A percentile compares a stretch with the other conserved stretches of the same genome.
phyloP scores from a whole-genome alignment of 1,284 basidiomycete species.

The Rhodotorula sp. region DNA sequence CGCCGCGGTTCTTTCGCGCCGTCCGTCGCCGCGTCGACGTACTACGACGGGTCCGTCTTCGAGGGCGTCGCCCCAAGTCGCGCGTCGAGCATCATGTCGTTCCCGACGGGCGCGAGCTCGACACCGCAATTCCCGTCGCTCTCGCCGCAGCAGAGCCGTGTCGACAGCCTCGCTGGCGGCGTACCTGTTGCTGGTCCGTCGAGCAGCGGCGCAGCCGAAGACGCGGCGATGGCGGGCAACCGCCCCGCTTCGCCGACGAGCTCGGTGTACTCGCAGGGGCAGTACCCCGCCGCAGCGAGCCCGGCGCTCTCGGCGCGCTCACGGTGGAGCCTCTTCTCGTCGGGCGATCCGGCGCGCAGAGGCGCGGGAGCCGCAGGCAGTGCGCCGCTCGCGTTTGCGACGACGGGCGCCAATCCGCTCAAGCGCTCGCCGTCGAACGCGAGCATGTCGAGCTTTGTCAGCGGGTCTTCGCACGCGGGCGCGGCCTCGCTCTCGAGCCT shows the following conservation, averaged over 20 bases:
- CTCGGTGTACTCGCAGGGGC: slow-evolving; percentile 4
- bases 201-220: background rate
- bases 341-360: background rate
- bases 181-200: slow-evolving; percentile 8
- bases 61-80: slow-evolving; percentile 41
- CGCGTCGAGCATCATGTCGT: slow-evolving; percentile 40
- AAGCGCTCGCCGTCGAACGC: slow-evolving; percentile 77
- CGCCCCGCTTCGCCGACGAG: background rate
- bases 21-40: slow-evolving; percentile 35
- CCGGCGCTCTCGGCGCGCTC: background rate
- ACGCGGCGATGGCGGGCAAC: too few species aligned
- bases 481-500: slow-evolving; percentile 50
- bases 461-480: background rate
- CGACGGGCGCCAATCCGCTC: slow-evolving; percentile 54
- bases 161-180: slow-evolving; percentile 7
- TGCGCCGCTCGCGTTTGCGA: background rate
- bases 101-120: slow-evolving; percentile 24
- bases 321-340: background rate
- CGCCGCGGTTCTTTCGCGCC: background rate
- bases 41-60: slow-evolving; percentile 47
- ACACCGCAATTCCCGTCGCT: background rate
- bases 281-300: background rate
- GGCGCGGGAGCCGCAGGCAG: too few species aligned
- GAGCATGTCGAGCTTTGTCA: slow-evolving; percentile 15
- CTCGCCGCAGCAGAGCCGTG: slow-evolving; percentile 24